These are phyloP conservation scores for Tulasnella sp. DNA, from an alignment of 768 basidiomycete genomes.

Conservation along the genomic window DNA sequence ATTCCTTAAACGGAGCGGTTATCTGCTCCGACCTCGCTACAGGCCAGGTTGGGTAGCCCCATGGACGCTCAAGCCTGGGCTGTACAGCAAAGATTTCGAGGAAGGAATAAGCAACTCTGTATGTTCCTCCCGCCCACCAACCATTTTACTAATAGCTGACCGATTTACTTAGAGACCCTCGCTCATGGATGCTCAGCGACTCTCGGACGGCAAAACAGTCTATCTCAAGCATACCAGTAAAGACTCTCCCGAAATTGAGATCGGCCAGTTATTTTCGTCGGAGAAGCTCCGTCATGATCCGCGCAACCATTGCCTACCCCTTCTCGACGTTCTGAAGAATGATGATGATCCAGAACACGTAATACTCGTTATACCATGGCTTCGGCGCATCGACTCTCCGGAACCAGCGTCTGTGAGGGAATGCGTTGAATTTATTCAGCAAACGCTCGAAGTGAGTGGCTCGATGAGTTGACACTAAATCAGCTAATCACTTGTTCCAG, in stretches of 20 bases:
- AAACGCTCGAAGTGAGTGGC: neutral
- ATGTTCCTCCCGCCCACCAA: neutral
- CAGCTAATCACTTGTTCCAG: neutral
- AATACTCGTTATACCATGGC: slow-evolving; percentile 15
- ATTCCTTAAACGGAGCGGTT: neutral
- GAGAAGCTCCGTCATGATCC: slow-evolving; percentile 1
- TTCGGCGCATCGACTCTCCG: slow-evolving; percentile 10
- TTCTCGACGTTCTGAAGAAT: slow-evolving; percentile 14
- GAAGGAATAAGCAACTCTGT: neutral
- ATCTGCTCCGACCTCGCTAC: neutral
- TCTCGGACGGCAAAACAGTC: slow-evolving; percentile 3
- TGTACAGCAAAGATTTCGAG: neutral
- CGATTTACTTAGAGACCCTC: neutral
- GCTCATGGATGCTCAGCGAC: neutral
- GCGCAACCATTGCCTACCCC: slow-evolving; percentile 9
- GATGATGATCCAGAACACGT: slow-evolving; percentile 5
- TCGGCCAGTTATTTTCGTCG: neutral
- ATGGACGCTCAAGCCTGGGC: neutral
- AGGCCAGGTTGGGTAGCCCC: neutral
- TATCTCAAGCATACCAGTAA: neutral
- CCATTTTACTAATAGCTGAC: neutral
- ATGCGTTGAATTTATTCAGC: slow-evolving; percentile 17
- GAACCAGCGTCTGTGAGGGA: neutral
- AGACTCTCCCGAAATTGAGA: slow-evolving; percentile 4
- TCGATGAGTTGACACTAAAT: too few relatives aligned